Evolutionary conservation across 176 grass and related monocot genomes (phyloP), one percentile per base, ranked within the genome.

Genomic region (Eragrostis curvula): DNA sequence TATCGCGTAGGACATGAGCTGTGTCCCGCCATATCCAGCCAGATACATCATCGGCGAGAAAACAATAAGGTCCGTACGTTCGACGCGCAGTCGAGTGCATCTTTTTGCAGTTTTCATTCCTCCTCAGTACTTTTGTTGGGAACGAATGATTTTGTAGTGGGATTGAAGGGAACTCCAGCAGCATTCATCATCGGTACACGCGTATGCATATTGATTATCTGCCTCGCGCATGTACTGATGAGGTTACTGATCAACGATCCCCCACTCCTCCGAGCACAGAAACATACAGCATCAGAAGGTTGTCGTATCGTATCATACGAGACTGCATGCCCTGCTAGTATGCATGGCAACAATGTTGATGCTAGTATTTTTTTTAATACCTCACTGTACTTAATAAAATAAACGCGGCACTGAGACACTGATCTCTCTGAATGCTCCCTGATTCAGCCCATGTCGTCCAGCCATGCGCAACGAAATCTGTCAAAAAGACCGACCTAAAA

Each of bases 101-200:
- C 30, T 25, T 29, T 79, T 60, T 63, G 32, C 32, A 2, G 32
- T 36, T 36, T 36, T 36, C 32, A 46, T 52, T 69, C 1, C 21
- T 15, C 42, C 9, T 7, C 17, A 20, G 5, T 5, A 53, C 55
- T 75, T 73, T 44, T 62, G n/a, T 21, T 78, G 51, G 44, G 9
- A 11, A 21, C 4, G 55, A 49, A 48, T 78, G 53, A 72, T 76
- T 61, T 14, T 88, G 58, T 8, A 28, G 75, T 77, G 21, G 23
- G 57, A 21, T 63, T 18, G 74, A 77, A 48, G 15, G 41, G 41
- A 30, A 30, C 40, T 77, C 57, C 36, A 15, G 36, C 29, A 18
- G 16, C 64, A 41, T 40, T 8, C 12, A 30, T 30, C 51, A 17
- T 4, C 9, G 32, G 2, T 3, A 11, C 11, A 49, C 1, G 12